Conservation (phyloP, 1,284 basidiomycete genomes). For the Somion occarium region DNA sequence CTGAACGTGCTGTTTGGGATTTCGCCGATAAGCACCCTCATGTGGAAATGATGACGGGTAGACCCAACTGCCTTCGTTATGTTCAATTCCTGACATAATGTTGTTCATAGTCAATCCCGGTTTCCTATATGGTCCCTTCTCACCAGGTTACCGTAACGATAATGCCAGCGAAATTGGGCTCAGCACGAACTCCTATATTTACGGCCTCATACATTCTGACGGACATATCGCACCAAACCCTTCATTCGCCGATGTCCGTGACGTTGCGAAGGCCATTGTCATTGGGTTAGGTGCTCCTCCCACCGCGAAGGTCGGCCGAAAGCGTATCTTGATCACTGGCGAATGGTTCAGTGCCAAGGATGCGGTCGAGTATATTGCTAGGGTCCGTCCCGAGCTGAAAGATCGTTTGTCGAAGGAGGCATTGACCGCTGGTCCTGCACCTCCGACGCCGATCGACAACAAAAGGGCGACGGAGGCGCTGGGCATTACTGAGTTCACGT, state of each 20-base stretch:
- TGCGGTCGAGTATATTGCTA: conserved; percentile 16
- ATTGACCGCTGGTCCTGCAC: conserved; percentile 4
- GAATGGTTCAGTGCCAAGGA: conserved; percentile 17
- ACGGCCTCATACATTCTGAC: conserved; percentile 11
- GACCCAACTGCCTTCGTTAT: not conserved
- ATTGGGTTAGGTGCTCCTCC: conserved; percentile 16
- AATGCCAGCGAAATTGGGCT: conserved; percentile 6
- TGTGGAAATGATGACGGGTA: conserved; percentile 17
- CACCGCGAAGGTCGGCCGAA: conserved; percentile 11
- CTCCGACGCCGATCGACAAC: conserved; percentile 12
- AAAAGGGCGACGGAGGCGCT: conserved; percentile 18
- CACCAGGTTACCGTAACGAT: conserved; percentile 10
- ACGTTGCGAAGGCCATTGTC: conserved; percentile 22
- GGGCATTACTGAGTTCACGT: conserved; percentile 16
- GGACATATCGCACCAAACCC: conserved; percentile 3
- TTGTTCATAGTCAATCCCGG: conserved; percentile 16
- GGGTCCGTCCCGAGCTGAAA: conserved; percentile 20
- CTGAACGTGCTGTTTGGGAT: conserved; percentile 19
- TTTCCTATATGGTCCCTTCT: conserved; percentile 18
- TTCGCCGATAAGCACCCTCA: conserved; percentile 18
- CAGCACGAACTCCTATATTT: conserved; percentile 15
- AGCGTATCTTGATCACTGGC: conserved; percentile 21
- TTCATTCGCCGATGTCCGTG: conserved; percentile 21
- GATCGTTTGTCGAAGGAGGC: conserved; percentile 13
- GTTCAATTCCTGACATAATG: not conserved